Conservation (phyloP, 768 basidiomycete genomes). For the Mycena latifolia region DNA sequence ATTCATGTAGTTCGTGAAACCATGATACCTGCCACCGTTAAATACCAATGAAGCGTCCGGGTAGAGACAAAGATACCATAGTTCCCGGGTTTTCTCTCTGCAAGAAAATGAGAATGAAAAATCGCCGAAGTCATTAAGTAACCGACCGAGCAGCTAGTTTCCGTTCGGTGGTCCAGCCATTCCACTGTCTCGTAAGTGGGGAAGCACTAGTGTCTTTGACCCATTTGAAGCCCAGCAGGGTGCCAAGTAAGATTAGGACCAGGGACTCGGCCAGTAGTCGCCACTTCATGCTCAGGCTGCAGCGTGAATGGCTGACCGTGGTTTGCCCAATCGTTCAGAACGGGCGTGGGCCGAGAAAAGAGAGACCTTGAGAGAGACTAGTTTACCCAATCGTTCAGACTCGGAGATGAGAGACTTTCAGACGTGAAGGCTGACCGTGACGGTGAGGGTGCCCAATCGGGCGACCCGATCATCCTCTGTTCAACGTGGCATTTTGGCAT, state of each 20-base stretch:
- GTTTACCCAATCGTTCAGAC: no score
- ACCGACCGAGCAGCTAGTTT: constrained; percentile 70
- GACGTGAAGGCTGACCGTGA: no score
- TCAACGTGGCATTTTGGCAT: no score
- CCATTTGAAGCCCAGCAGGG: constrained; percentile 50
- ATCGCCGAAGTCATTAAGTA: not conserved
- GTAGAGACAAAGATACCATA: constrained; percentile 70
- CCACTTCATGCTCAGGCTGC: constrained; percentile 68
- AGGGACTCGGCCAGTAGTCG: constrained; percentile 46
- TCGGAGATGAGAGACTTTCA: no score
- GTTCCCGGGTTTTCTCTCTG: constrained; percentile 78
- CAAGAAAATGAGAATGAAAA: constrained; percentile 7
- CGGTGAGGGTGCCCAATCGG: no score
- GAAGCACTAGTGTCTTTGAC: constrained; percentile 47
- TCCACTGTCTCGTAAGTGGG: constrained; percentile 43
- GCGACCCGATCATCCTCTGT: no score
- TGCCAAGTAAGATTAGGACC: constrained; percentile 49
- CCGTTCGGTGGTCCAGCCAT: constrained; percentile 68
- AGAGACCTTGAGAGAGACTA: no score
- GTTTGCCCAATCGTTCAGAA: no score
- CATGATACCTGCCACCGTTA: constrained; percentile 66
- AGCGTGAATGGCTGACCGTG: constrained; percentile 30
- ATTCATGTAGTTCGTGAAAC: constrained; percentile 90
- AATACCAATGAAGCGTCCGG: no score
- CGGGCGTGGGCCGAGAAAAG: no score